Conservation (phyloP, 2,329 filamentous ascomycete species). For the Trichoderma atrobrunneum region DNA sequence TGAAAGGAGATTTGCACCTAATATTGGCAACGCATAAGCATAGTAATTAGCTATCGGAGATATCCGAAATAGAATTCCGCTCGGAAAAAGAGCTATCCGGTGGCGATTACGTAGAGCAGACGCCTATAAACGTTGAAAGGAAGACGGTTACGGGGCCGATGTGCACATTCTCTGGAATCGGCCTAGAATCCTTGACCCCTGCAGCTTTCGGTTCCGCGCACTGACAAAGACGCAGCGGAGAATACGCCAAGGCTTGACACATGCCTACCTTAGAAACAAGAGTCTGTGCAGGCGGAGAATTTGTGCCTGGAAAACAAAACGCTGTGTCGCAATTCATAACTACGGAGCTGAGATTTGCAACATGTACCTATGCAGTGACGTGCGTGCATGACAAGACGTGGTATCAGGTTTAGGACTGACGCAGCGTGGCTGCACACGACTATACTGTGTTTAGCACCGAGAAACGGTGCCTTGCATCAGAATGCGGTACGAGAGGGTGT, state of each 20-base stretch:
- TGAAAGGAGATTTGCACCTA: not conserved
- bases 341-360: not conserved
- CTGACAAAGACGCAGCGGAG: not conserved
- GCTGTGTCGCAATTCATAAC: not conserved
- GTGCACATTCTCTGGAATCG: not conserved
- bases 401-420: not conserved
- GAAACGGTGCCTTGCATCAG: not conserved
- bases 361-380: not conserved
- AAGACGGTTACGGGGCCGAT: not conserved
- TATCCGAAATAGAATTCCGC: constrained; percentile 1
- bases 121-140: not conserved
- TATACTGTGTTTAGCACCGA: not conserved
- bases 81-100: not conserved
- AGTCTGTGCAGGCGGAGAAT: not conserved
- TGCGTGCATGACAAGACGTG: not conserved
- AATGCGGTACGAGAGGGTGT: not conserved
- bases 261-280: not conserved
- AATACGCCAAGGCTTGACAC: not conserved
- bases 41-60: constrained; percentile 11
- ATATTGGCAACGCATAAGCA: not conserved
- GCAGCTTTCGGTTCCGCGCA: not conserved
- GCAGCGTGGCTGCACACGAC: not conserved
- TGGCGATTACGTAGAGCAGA: not conserved
- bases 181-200: not conserved
- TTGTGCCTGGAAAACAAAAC: not conserved